Conservation (phyloP, 2,329 filamentous ascomycete genomes). For the Hirsutella thompsonii region DNA sequence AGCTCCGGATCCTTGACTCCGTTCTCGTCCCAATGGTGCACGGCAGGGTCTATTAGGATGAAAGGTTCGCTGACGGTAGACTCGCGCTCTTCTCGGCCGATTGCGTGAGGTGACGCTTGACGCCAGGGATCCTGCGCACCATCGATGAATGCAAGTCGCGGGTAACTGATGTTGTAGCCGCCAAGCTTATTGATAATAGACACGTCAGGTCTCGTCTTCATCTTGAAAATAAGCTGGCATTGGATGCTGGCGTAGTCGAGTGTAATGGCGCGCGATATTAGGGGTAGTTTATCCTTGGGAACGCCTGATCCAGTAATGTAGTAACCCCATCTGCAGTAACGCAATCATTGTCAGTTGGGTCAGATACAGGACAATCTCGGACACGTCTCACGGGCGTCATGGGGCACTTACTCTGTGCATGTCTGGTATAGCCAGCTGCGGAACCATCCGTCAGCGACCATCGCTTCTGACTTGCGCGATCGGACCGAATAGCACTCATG, state of each 20-base stretch:
- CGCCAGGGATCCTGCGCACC: slow-evolving; percentile 74
- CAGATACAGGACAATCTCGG: no score
- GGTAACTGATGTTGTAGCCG: slow-evolving; percentile 58
- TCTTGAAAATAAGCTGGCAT: slow-evolving; percentile 58
- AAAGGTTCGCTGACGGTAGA: slow-evolving; percentile 56
- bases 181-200: slow-evolving; percentile 65
- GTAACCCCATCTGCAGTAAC: slow-evolving; percentile 55
- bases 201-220: slow-evolving; percentile 48
- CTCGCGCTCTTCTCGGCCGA: slow-evolving; percentile 40
- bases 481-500: slow-evolving; percentile 18
- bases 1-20: slow-evolving; percentile 35
- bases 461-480: slow-evolving; percentile 7
- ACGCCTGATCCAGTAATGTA: slow-evolving; percentile 61
- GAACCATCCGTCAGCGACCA: slow-evolving; percentile 10
- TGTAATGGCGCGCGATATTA: slow-evolving; percentile 60
- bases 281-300: slow-evolving; percentile 47
- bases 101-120: slow-evolving; percentile 56
- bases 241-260: slow-evolving; percentile 47
- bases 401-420: slow-evolving; percentile 35
- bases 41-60: slow-evolving; percentile 58
- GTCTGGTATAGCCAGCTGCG: slow-evolving; percentile 40
- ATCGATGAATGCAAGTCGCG: slow-evolving; percentile 63
- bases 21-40: slow-evolving; percentile 75
- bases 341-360: neutral
- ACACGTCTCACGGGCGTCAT: neutral